Evolutionary conservation across 2,329 filamentous ascomycete species (phyloP), one percentile per base, ranked within the genome.

Genomic region (Paraconiothyrium sp.): DNA sequence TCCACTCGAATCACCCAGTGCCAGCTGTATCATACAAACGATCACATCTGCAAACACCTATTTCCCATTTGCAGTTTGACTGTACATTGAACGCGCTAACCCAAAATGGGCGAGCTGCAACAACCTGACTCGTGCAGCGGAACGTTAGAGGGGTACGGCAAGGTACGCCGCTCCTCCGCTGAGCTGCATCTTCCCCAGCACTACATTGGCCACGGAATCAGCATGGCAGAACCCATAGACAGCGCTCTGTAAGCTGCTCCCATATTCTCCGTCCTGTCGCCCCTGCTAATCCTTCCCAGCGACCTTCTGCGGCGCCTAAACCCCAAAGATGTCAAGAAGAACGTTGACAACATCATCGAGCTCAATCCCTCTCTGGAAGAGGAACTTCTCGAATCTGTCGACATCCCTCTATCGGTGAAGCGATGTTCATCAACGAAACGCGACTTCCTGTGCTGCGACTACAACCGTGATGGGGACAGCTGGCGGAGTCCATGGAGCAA

Each of bases 401-500:
- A 99, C 81, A 94, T 98, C 80, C 95, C 95, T 27, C 90, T 99
- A 60, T 89, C 91, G 62, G 87, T 96, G 66, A 90, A 91, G 72
- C 91, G 92, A 68, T 98, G 95, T 85, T 88, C 89, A 71, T 92
- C 94, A 81, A 91, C 92, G 35, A 93, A 93, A 72, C 92, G 94
- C 70, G 95, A 98, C 82, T 99, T 97, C 84, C 89, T 99, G 55
- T 91, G 97, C 75, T 99, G 95, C 85, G 95, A 99, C 86, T 99
- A 99, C 87, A 99, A 99, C 86, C 94, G 95, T 67, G 95, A 99
- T 81, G 95, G 95, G 65, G 94, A 97, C 83, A 96, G 92, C 82
- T 97, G 97, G 86, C 91, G 95, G 65, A 97, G 92, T 68, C 95
- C 95, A n/a, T 99, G 95, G 95, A 95, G 91, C 82, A 98, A 98